Percentiles rank a stretch among this genome's conserved stretches.
phyloP scores from a whole-genome alignment of 768 basidiomycete genomes.

The Butyriboletus loyo region DNA sequence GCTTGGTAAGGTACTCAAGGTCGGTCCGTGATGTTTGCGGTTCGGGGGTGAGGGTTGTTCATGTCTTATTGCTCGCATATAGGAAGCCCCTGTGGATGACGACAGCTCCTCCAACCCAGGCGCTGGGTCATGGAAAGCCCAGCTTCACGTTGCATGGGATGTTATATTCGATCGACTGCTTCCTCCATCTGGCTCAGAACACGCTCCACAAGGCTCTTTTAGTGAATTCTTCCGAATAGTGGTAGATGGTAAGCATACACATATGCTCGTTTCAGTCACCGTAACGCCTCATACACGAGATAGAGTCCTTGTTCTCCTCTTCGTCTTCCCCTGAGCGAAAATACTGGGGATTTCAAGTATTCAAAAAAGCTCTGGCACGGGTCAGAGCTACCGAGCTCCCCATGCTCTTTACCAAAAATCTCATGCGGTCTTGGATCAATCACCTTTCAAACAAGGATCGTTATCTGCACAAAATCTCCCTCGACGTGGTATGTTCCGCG shows the following conservation, averaged over 20 bases:
- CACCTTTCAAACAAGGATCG: slow-evolving; percentile 87
- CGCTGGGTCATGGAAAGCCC: slow-evolving; percentile 76
- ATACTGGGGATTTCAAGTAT: slow-evolving; percentile 94
- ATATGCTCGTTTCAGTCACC: neutral
- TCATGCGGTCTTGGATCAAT: slow-evolving; percentile 97
- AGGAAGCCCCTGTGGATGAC: slow-evolving; percentile 61
- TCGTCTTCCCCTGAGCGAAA: slow-evolving; percentile 86
- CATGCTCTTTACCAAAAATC: slow-evolving; percentile 89
- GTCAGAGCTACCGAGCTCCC: slow-evolving; percentile 66
- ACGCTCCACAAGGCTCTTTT: slow-evolving; percentile 55
- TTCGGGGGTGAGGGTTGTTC: slow-evolving; percentile 2
- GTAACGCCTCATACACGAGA: neutral
- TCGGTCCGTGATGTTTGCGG: slow-evolving; percentile 25
- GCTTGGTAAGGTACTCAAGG: slow-evolving; percentile 80
- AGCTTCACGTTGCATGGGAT: slow-evolving; percentile 91
- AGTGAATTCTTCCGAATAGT: slow-evolving; percentile 89
- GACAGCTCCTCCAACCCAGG: slow-evolving; percentile 50
- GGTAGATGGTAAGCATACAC: slow-evolving; percentile 73
- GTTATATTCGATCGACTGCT: slow-evolving; percentile 76
- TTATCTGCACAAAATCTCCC: slow-evolving; percentile 85
- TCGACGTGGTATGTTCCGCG: slow-evolving; percentile 60
- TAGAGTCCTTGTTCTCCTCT: slow-evolving; percentile 84
- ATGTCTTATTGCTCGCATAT: neutral
- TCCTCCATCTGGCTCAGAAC: slow-evolving; percentile 39
- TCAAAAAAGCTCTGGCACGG: slow-evolving; percentile 73